Evolutionary conservation across 2,329 filamentous ascomycete genomes (phyloP).

Genomic region (Fusarium compactum): DNA sequence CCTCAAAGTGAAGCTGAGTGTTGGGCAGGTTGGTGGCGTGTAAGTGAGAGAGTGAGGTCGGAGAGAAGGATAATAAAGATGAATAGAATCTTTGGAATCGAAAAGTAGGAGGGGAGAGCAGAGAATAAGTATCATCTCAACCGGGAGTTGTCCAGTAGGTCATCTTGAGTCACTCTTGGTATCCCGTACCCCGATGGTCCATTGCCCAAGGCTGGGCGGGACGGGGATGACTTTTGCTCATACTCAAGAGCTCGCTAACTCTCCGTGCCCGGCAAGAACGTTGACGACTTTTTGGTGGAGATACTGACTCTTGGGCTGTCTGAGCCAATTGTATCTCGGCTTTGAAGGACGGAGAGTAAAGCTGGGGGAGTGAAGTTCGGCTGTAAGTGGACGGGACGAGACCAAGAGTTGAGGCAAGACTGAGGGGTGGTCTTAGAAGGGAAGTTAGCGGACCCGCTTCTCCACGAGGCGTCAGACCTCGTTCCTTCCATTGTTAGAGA

Average conservation of each 20-base stretch:
- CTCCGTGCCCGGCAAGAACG: constrained; percentile 27
- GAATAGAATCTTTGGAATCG: background rate
- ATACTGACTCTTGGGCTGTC: constrained; percentile 12
- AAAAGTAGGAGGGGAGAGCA: constrained; percentile 22
- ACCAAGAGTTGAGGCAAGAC: background rate
- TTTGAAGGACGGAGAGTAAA: constrained; percentile 1
- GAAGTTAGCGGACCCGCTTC: constrained; percentile 33
- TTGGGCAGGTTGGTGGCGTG: constrained; percentile 7
- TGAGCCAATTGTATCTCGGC: background rate
- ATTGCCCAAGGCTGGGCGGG: constrained; percentile 31
- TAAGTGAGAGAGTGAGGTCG: constrained; percentile 20
- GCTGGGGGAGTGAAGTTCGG: constrained; percentile 39
- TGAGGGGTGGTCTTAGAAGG: constrained; percentile 1
- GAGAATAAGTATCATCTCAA: constrained; percentile 44
- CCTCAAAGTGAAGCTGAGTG: background rate
- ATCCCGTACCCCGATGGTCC: constrained; percentile 35
- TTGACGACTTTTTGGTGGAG: constrained; percentile 15
- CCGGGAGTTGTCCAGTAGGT: constrained; percentile 34
- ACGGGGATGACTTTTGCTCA: background rate
- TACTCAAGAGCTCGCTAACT: constrained; percentile 20
- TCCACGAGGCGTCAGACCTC: constrained; percentile 14
- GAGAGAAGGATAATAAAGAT: constrained; percentile 10
- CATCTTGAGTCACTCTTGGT: constrained; percentile 35
- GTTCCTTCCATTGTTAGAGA: constrained; percentile 6
- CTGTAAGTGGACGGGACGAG: constrained; percentile 14